Evolutionary conservation across 257 asterid genomes (phyloP).

Genomic region (Fraxinus pennsylvanica): DNA sequence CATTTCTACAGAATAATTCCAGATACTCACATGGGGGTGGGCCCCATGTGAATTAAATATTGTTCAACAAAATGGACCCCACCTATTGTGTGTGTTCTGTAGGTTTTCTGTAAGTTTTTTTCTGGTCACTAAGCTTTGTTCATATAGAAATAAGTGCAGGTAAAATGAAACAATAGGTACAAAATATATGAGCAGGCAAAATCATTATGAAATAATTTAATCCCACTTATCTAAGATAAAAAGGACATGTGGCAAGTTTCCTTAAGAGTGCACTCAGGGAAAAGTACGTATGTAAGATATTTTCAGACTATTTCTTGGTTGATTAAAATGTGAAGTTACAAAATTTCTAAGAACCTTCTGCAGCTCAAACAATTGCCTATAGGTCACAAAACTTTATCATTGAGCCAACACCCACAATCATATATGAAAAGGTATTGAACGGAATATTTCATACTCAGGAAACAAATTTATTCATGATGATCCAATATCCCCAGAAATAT

Average conservation of each 20-base stretch:
- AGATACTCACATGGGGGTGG: too few relatives aligned
- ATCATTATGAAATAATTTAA: neutral
- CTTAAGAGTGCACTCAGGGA: neutral
- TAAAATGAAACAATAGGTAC: neutral
- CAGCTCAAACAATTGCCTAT: neutral
- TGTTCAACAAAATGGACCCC: too few relatives aligned
- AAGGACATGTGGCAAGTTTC: neutral
- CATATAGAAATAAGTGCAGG: neutral
- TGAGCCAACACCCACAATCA: neutral
- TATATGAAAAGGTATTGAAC: neutral
- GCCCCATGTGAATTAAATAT: too few relatives aligned
- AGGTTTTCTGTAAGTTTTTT: too few relatives aligned
- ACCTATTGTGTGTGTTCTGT: too few relatives aligned
- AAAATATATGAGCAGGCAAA: neutral
- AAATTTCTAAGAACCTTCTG: neutral
- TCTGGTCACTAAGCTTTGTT: too few relatives aligned
- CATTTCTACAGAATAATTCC: too few relatives aligned
- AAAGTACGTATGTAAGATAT: neutral
- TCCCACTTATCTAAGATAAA: neutral
- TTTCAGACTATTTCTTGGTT: neutral
- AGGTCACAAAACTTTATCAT: neutral
- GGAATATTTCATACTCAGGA: neutral
- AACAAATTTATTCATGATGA: neutral
- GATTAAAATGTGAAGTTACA: neutral
- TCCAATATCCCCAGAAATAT: neutral